These are phyloP conservation scores for Sordaria brevicollis DNA, from an alignment of 495 filamentous ascomycete genomes.

Conservation along the genomic window DNA sequence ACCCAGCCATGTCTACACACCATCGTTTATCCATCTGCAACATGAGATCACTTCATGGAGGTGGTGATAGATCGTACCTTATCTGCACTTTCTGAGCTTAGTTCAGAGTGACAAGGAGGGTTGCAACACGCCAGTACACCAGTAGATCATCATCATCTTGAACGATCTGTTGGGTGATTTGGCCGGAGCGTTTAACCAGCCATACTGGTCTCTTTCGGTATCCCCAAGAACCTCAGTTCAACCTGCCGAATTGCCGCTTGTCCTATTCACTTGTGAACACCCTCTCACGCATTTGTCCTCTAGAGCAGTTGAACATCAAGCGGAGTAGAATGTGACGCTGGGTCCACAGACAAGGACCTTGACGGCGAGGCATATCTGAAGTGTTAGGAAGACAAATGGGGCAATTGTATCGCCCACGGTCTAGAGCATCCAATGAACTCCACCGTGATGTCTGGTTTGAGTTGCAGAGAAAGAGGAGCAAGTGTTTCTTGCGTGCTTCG, in stretches of 20 bases:
- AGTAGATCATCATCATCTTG: background rate
- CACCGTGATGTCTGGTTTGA: background rate
- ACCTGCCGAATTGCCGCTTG: background rate
- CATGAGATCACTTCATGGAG: background rate
- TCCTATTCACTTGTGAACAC: background rate
- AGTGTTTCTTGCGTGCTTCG: background rate
- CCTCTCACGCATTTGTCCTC: background rate
- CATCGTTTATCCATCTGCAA: background rate
- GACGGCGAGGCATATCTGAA: background rate
- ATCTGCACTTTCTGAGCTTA: background rate
- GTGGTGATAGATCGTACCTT: background rate
- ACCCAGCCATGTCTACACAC: background rate
- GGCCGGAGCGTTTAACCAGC: background rate
- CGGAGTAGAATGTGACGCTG: background rate
- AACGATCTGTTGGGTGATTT: background rate
- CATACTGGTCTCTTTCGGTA: background rate
- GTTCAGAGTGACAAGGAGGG: background rate
- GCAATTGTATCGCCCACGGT: background rate
- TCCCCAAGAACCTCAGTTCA: background rate
- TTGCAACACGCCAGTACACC: background rate
- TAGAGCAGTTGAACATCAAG: background rate
- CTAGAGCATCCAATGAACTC: background rate
- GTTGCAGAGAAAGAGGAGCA: background rate
- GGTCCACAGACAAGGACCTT: background rate
- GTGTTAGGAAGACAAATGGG: background rate